Base-by-base conservation (phyloP, 2,329 filamentous ascomycete genomes). In the Daldinia sp. region DNA sequence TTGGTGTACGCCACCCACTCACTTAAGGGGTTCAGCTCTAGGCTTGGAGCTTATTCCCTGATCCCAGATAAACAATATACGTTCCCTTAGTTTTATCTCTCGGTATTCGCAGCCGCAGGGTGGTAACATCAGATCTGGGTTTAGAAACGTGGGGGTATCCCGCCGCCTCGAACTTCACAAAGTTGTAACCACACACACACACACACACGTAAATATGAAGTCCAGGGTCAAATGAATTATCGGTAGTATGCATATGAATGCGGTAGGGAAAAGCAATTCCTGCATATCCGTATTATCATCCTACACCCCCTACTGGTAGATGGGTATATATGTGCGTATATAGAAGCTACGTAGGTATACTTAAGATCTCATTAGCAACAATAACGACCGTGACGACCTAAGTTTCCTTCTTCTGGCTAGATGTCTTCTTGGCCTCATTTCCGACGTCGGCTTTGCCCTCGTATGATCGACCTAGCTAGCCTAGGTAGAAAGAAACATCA, bases 261-360 rank as follows among this genome's bases (percentile, higher is more conserved):
- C 55, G 25, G 56, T 34, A 63, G 60, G 57, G 48, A 61, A 29
- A 58, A 54, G 52, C 53, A 54, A 54, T 30, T 57, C n/a, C 17
- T 66, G 63, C 63, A 59, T 66, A 62, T 32, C 63, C 63, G 63
- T 29, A 19, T 49, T 55, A n/a, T 47, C 25, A 48, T 43, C 55
- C 13, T 21, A 15, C 27, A 52, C 47, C 23, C 47, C 52, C 43
- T 41, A 23, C 15, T 30, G 21, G n/a, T n/a, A n/a, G n/a, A 23
- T 27, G 19, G 34, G 43, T 51, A 10, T 25, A n/a, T 47, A 34
- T 45, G 3, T 43, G 13, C 23, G 17, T 34, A 13, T n/a, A 27
- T 53, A 45, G 47, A 8, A 21, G 9, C 51, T 47, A 55, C 27
- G 45, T 47, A 55, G 21, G 45, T 52, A 51, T 50, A 43, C 11